These are phyloP conservation scores for Candida krabiensis DNA, from an alignment of 805 yeast genomes.

Conservation along the genomic window DNA sequence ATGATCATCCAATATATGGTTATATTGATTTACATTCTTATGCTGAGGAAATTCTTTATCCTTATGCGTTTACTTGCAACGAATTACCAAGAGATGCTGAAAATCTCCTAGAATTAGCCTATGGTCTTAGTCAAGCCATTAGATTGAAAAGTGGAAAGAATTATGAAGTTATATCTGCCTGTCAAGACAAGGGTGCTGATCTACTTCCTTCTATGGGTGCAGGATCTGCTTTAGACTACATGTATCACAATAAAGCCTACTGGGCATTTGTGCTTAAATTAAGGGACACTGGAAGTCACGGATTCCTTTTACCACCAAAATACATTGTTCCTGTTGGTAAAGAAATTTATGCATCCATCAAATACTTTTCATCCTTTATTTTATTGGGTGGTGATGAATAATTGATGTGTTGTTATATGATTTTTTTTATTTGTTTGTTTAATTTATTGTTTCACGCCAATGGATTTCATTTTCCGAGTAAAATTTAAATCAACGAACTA, in stretches of 20 bases:
- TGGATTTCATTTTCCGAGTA: no score
- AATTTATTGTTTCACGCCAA: no score
- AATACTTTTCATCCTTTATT: slow-evolving; percentile 61
- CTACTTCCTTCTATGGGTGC: slow-evolving; percentile 72
- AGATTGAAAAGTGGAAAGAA: slow-evolving; percentile 60
- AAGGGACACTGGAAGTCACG: slow-evolving; percentile 80
- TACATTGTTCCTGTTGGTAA: slow-evolving; percentile 74
- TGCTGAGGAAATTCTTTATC: slow-evolving; percentile 78
- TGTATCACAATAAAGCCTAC: slow-evolving; percentile 78
- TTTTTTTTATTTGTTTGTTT: no score
- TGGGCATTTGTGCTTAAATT: slow-evolving; percentile 86
- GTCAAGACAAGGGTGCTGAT: slow-evolving; percentile 76
- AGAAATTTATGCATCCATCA: slow-evolving; percentile 68
- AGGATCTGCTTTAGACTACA: slow-evolving; percentile 77
- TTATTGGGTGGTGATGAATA: slow-evolving; percentile 23
- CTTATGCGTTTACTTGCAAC: slow-evolving; percentile 78
- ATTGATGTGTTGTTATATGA: not conserved
- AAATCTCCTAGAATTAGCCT: slow-evolving; percentile 76
- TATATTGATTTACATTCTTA: slow-evolving; percentile 84
- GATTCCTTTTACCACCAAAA: slow-evolving; percentile 72
- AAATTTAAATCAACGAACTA: not conserved
- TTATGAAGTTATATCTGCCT: slow-evolving; percentile 74
- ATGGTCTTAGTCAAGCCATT: slow-evolving; percentile 75
- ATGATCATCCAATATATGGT: slow-evolving; percentile 65
- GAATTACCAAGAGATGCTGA: slow-evolving; percentile 77